A percentile compares a stretch with the other conserved stretches of the same genome.
Evolutionary conservation across 2,329 filamentous ascomycete species (phyloP).

Genomic region (Aspergillus arachidicola): DNA sequence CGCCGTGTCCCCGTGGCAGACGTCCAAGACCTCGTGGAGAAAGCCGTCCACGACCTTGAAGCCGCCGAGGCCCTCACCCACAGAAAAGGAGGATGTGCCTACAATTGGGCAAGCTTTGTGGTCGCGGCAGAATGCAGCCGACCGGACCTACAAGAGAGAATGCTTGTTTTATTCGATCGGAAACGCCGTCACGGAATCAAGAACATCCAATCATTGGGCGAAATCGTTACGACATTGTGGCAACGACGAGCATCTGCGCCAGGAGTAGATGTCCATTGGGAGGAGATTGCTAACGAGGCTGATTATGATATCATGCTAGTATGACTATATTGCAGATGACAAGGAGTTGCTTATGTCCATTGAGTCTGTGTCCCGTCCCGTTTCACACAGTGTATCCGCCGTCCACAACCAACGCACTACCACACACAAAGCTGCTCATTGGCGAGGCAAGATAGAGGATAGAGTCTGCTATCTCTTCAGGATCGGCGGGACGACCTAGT

Average conservation of each 20-base stretch:
- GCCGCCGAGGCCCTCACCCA: conserved; percentile 32
- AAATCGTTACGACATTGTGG: conserved; percentile 38
- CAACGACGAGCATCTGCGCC: conserved; percentile 22
- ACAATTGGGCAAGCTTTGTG: conserved; percentile 41
- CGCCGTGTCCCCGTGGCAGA: conserved; percentile 24
- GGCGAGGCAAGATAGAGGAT: conserved; percentile 49
- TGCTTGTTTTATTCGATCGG: conserved; percentile 33
- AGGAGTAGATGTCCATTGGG: conserved; percentile 32
- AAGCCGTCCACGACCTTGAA: conserved; percentile 35
- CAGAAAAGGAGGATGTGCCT: conserved; percentile 35
- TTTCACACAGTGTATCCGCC: conserved; percentile 28
- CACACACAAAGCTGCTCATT: conserved; percentile 49
- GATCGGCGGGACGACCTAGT: conserved; percentile 49
- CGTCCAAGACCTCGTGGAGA: conserved; percentile 36
- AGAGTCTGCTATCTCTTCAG: conserved; percentile 58
- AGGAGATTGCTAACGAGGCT: conserved; percentile 36
- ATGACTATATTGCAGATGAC: conserved; percentile 9
- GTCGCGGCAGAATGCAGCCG: conserved; percentile 38
- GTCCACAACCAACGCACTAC: conserved; percentile 32
- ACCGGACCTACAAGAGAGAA: conserved; percentile 28
- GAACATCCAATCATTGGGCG: conserved; percentile 34
- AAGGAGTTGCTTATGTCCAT: background rate
- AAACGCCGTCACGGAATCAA: conserved; percentile 40
- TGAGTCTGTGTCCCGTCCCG: background rate
- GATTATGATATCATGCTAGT: conserved; percentile 39